A percentile compares a stretch with the other conserved stretches of the same genome.
Conservation (phyloP, 2,329 filamentous ascomycete species). For the Ophiostoma sp. region DNA sequence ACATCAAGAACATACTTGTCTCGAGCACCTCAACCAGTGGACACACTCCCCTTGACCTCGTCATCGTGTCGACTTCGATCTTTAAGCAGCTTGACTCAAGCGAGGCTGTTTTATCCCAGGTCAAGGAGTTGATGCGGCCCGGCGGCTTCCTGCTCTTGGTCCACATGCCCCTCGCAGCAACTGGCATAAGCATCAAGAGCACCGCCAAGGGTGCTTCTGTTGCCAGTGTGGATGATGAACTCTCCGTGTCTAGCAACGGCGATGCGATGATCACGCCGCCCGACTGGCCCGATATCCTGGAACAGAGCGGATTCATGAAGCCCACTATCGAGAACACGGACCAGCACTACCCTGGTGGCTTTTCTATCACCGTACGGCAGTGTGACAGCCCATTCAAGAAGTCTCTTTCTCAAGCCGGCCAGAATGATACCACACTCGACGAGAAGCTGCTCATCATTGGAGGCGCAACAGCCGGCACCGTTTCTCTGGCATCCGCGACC, state of each 20-base stretch:
- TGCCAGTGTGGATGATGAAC: background rate
- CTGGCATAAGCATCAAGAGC: background rate
- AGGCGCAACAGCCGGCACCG: background rate
- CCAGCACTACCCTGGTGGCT: conserved; percentile 34
- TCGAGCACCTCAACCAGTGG: conserved; percentile 1
- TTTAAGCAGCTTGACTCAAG: conserved; percentile 18
- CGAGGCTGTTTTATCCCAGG: conserved; percentile 24
- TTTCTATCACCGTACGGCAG: conserved; percentile 38
- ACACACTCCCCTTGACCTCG: conserved; percentile 29
- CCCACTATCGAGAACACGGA: conserved; percentile 32
- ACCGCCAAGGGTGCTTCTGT: background rate
- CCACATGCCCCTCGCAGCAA: conserved; percentile 26
- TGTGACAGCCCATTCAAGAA: conserved; percentile 30
- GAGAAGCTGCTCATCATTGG: conserved; percentile 16
- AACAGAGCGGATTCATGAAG: conserved; percentile 34
- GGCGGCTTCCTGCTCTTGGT: conserved; percentile 35
- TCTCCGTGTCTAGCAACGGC: background rate
- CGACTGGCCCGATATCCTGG: conserved; percentile 35
- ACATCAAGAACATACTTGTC: background rate
- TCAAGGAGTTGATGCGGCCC: conserved; percentile 30
- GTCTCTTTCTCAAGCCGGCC: background rate
- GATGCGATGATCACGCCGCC: conserved; percentile 30
- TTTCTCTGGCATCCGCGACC: background rate
- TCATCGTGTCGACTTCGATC: conserved; percentile 30
- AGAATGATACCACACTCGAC: background rate